Evolutionary conservation across 768 basidiomycete genomes (phyloP), one percentile per base, ranked within the genome.

Genomic region (Pholiota conissans): DNA sequence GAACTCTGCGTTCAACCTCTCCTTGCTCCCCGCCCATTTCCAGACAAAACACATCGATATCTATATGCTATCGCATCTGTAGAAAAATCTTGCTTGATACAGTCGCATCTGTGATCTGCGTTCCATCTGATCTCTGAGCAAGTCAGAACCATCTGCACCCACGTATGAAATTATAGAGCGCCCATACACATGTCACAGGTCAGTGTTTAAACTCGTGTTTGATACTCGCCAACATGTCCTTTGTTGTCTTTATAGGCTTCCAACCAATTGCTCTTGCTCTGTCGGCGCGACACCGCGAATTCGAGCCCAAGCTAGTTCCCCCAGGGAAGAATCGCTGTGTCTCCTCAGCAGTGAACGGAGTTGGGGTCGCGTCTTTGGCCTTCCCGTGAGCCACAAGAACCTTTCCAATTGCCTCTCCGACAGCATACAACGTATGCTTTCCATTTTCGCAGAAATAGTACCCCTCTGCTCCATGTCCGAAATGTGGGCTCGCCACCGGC

Each of bases 361-460:
- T 79, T 8, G 83, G 80, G 52, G 74, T 73, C 1, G 73, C 57
- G 32, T 69, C 73, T 22, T 63, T 61, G 47, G 71, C 70, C 55
- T 72, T 73, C 1, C 76, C 77, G 4, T 74, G 59, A 5, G 70
- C 72, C 14, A 75, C 67, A 14, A 83, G 61, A 4, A 65, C 73
- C 29, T 74, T 67, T 0, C 73, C 74, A 42, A 83, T 73, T 0
- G 69, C 72, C 51, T 70, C 73, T 18, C 68, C 70, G n/a, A 84
- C 66, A 14, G 79, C 73, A 42, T 76, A 76, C n/a, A 79, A 40
- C 1, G 67, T 74, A 52, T 81, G 76, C 47, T 85, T 80, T 39
- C 76, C 83, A 57, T 70, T 82, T 57, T 73, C 81, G 18, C 75
- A 81, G 55, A 84, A 84, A 62, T 84, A 86, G 46, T 74, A 77